Percentiles rank a stretch among this genome's conserved stretches.
Conservation (phyloP, 768 basidiomycete species). For the Suillus sp. region DNA sequence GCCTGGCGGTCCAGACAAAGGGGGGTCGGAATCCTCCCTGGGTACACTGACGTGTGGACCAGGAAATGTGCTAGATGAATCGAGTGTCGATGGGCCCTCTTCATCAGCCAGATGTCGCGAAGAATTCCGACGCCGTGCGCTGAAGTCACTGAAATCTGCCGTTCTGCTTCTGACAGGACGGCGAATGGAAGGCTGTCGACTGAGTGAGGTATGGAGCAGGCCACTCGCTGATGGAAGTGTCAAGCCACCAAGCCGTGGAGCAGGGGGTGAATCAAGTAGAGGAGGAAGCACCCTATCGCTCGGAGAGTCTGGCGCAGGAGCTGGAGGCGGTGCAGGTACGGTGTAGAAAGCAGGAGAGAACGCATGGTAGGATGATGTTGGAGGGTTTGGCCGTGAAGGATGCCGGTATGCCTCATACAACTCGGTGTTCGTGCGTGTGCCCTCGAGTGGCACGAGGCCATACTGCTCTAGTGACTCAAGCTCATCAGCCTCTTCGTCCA, state of each 20-base stretch:
- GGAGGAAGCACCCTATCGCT: slow-evolving; percentile 32
- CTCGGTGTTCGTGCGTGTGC: slow-evolving; percentile 57
- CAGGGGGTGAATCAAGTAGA: slow-evolving; percentile 29
- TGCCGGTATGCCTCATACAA: slow-evolving; percentile 65
- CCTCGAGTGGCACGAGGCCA: slow-evolving; percentile 45
- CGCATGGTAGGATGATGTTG: slow-evolving; percentile 22
- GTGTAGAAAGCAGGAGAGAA: slow-evolving; percentile 24
- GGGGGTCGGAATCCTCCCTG: slow-evolving; percentile 5
- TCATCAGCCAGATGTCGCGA: slow-evolving; percentile 38
- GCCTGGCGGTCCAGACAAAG: slow-evolving; percentile 20
- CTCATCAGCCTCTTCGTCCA: slow-evolving; percentile 72
- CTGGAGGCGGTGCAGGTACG: slow-evolving; percentile 29
- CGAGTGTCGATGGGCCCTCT: slow-evolving; percentile 22
- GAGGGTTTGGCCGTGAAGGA: slow-evolving; percentile 32
- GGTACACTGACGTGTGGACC: slow-evolving; percentile 12
- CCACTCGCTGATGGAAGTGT: slow-evolving; percentile 28
- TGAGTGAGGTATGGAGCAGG: slow-evolving; percentile 37
- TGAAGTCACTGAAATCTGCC: slow-evolving; percentile 74
- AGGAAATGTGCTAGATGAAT: slow-evolving; percentile 16
- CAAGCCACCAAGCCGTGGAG: slow-evolving; percentile 21
- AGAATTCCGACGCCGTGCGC: slow-evolving; percentile 60
- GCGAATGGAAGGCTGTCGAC: slow-evolving; percentile 63
- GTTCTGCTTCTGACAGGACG: slow-evolving; percentile 56
- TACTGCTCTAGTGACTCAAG: slow-evolving; percentile 36
- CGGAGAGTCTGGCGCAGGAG: slow-evolving; percentile 26